Conservation (phyloP, 305 asterid species). For the Fraxinus ornus region DNA sequence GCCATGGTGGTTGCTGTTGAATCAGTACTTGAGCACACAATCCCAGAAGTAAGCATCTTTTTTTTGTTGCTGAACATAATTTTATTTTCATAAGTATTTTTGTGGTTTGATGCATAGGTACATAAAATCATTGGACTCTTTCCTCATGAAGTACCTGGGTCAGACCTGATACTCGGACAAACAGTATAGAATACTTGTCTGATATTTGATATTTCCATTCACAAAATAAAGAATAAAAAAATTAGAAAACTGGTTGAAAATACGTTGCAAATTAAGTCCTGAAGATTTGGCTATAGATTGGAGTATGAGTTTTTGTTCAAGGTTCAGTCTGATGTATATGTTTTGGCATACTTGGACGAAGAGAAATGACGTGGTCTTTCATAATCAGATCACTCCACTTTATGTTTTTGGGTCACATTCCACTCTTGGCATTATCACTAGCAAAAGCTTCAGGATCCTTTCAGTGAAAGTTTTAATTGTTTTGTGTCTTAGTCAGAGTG, state of each 20-base stretch:
- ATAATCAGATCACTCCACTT: neutral
- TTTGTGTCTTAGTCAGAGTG: neutral
- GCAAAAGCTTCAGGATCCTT: neutral
- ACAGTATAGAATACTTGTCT: neutral
- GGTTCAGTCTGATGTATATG: neutral
- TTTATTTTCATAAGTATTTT: neutral
- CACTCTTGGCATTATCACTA: neutral
- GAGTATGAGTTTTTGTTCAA: neutral
- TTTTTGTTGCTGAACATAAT: neutral
- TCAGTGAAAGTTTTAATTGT: neutral
- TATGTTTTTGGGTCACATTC: neutral
- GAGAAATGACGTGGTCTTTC: neutral
- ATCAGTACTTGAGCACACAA: constrained; percentile 73
- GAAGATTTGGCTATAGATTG: neutral
- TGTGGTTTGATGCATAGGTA: neutral
- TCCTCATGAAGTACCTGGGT: neutral
- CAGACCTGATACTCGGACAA: neutral
- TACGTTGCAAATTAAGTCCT: neutral
- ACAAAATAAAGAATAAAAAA: neutral
- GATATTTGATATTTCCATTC: neutral
- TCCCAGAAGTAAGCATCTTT: constrained; percentile 64
- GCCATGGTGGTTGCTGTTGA: constrained; percentile 98
- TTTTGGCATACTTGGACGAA: neutral
- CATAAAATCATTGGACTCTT: constrained; percentile 1
- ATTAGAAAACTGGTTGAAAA: neutral